These are phyloP conservation scores for Solanum pennellii DNA, from an alignment of 257 asterid genomes.

Conservation along the genomic window DNA sequence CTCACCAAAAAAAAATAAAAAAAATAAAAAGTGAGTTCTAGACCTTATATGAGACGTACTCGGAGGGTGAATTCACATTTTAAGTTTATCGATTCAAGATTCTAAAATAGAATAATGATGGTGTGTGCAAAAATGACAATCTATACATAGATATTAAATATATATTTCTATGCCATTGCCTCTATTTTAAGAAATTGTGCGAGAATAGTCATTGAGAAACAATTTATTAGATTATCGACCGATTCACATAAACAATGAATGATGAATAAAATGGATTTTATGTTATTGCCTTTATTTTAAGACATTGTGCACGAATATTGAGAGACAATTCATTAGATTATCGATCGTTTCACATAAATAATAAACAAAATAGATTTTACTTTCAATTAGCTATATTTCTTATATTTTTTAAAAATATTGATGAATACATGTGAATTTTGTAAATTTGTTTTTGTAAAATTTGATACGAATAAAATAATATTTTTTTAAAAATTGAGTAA, in stretches of 20 bases:
- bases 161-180: neutral
- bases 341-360: neutral
- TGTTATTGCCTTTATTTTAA: too few relatives aligned
- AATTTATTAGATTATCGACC: too few relatives aligned
- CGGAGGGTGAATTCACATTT: neutral
- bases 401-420: neutral
- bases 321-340: neutral
- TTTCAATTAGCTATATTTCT: neutral
- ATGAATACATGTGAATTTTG: neutral
- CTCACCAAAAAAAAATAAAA: neutral
- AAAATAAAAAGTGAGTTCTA: neutral
- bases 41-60: neutral
- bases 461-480: fast-evolving
- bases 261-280: too few relatives aligned
- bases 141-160: neutral
- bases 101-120: neutral
- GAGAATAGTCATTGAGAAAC: neutral
- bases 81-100: neutral
- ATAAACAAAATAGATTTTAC: too few relatives aligned
- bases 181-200: neutral
- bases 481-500: too few relatives aligned
- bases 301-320: too few relatives aligned
- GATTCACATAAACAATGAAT: too few relatives aligned
- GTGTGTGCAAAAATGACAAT: neutral
- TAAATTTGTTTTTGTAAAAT: neutral